Percentiles rank a stretch among this genome's conserved stretches.
Evolutionary conservation across 169 alveolate species (phyloP).

Genomic region (Babesia gibsoni): DNA sequence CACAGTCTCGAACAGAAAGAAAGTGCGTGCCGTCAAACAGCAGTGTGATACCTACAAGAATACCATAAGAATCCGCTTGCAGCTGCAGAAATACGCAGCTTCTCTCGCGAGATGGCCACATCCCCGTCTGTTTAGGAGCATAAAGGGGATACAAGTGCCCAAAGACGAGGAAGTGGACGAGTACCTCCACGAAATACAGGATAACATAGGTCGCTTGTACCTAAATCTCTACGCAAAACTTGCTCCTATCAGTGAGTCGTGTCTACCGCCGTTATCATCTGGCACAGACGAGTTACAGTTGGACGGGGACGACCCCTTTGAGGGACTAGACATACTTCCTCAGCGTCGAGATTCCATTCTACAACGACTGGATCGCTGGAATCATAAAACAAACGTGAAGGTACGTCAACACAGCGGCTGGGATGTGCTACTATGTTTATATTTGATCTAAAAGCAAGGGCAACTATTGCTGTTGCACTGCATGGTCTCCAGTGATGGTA

Average conservation of each 20-base stretch:
- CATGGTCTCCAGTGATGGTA: no score
- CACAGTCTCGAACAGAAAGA: not conserved
- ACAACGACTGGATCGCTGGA: slow-evolving; percentile 49
- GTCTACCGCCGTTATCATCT: not conserved
- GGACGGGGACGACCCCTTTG: slow-evolving; percentile 15
- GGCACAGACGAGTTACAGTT: slow-evolving; percentile 9
- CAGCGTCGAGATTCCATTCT: slow-evolving; percentile 25
- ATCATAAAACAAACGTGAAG: slow-evolving; percentile 50
- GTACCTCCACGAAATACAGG: slow-evolving; percentile 2
- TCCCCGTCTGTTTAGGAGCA: slow-evolving; percentile 26
- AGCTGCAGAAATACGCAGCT: slow-evolving; percentile 35
- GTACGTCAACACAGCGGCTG: not conserved
- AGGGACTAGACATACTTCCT: slow-evolving; percentile 19
- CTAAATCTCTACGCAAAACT: slow-evolving; percentile 18
- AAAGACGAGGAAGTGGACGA: not conserved
- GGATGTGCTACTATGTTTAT: no score
- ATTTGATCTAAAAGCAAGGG: no score
- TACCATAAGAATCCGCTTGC: slow-evolving; percentile 35
- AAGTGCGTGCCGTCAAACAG: slow-evolving; percentile 20
- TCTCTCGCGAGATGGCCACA: slow-evolving; percentile 56
- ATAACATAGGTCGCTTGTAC: not conserved
- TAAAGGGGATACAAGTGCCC: not conserved
- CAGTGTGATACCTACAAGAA: slow-evolving; percentile 42
- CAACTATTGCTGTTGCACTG: no score
- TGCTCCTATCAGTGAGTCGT: slow-evolving; percentile 12